Evolutionary conservation across 2,329 filamentous ascomycete species (phyloP).

Genomic region (Aspergillus luchuensis): DNA sequence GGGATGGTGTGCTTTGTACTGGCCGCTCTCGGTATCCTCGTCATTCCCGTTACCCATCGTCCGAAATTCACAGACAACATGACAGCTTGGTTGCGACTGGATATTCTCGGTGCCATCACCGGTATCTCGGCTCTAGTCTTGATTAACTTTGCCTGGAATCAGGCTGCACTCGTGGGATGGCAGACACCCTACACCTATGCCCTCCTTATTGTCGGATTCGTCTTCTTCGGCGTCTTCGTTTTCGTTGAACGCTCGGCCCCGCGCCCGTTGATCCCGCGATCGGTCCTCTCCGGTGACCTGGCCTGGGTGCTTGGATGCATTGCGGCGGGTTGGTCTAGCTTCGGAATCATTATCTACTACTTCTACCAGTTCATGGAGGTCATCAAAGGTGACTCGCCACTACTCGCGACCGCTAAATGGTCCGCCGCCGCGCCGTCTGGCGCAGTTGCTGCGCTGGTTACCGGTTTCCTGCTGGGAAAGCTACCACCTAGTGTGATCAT

Average conservation of each 20-base stretch:
- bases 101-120: slow-evolving; percentile 44
- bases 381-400: slow-evolving; percentile 29
- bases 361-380: slow-evolving; percentile 54
- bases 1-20: slow-evolving; percentile 40
- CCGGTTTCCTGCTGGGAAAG: slow-evolving; percentile 36
- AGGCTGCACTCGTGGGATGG: slow-evolving; percentile 64
- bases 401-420: slow-evolving; percentile 33
- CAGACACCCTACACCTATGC: slow-evolving; percentile 55
- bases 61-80: slow-evolving; percentile 15
- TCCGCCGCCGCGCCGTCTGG: slow-evolving; percentile 31
- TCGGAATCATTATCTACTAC: slow-evolving; percentile 58
- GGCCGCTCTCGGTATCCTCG: slow-evolving; percentile 38
- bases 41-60: slow-evolving; percentile 22
- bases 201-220: slow-evolving; percentile 58
- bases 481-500: slow-evolving; percentile 32
- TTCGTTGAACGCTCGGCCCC: slow-evolving; percentile 51
- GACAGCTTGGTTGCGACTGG: slow-evolving; percentile 31
- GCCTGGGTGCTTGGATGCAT: slow-evolving; percentile 59
- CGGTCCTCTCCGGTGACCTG: slow-evolving; percentile 50
- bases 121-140: slow-evolving; percentile 61
- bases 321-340: slow-evolving; percentile 56
- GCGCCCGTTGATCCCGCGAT: slow-evolving; percentile 60
- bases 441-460: slow-evolving; percentile 35
- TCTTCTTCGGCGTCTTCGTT: slow-evolving; percentile 58
- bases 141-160: slow-evolving; percentile 70